phyloP scores from a whole-genome alignment of 768 basidiomycete genomes.

The Pisolithus sp. region DNA sequence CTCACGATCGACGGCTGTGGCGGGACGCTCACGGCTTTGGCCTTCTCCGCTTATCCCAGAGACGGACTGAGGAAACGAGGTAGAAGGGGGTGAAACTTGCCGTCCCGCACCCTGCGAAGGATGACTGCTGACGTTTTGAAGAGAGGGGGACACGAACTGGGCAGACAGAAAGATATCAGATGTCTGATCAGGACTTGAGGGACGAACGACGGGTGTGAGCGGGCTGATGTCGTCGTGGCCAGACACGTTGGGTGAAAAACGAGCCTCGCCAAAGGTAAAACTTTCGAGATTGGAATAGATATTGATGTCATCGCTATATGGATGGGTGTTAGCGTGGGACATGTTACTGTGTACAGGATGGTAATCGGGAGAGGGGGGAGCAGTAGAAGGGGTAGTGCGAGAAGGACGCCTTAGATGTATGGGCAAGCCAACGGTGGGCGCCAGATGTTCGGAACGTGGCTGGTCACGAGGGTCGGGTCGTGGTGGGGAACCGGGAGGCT shows the following conservation, averaged over 20 bases:
- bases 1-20: slow-evolving; percentile 22
- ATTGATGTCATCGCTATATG: slow-evolving; percentile 14
- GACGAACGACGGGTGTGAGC: slow-evolving; percentile 23
- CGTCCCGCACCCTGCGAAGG: slow-evolving; percentile 25
- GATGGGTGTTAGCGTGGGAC: background rate
- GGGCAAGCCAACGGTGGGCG: background rate
- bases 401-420: background rate
- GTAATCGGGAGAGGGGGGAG: background rate
- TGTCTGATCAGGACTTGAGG: slow-evolving; percentile 34
- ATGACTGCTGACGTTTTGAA: slow-evolving; percentile 26
- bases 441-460: background rate
- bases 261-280: slow-evolving; percentile 37
- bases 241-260: slow-evolving; percentile 12
- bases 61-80: slow-evolving; percentile 9
- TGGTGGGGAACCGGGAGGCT: background rate
- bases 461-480: background rate
- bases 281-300: slow-evolving; percentile 36
- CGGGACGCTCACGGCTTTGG: slow-evolving; percentile 33
- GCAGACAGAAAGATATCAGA: slow-evolving; percentile 39
- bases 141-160: slow-evolving; percentile 5
- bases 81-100: slow-evolving; percentile 14
- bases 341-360: background rate
- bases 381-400: background rate
- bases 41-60: slow-evolving; percentile 25
- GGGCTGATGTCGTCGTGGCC: slow-evolving; percentile 30